A percentile compares a stretch with the other conserved stretches of the same genome.
These are phyloP conservation scores for Talaromyces sp. DNA, from an alignment of 2,329 filamentous ascomycete genomes.

Conservation along the genomic window DNA sequence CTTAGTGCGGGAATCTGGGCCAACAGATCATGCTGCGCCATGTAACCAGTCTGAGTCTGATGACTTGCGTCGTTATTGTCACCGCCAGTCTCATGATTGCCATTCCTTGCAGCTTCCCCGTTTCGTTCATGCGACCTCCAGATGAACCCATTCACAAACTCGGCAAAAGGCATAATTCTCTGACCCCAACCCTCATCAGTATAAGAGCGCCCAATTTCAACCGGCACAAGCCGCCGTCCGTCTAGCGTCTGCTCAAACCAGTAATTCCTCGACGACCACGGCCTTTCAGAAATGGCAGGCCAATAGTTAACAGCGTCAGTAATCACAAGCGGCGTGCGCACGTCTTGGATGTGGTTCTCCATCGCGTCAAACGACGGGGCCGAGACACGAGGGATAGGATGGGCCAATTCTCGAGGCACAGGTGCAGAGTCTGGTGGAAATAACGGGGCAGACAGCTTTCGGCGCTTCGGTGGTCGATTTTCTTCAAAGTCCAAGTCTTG, in stretches of 20 bases:
- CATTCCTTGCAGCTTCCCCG: not conserved
- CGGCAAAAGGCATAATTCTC: conserved; percentile 66
- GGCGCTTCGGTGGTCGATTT: conserved; percentile 22
- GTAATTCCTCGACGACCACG: conserved; percentile 72
- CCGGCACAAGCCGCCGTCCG: conserved; percentile 74
- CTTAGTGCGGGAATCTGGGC: conserved; percentile 71
- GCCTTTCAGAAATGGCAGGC: conserved; percentile 65
- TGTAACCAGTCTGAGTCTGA: conserved; percentile 58
- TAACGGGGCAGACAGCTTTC: conserved; percentile 25
- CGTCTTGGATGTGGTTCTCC: conserved; percentile 52
- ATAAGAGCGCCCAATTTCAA: conserved; percentile 83
- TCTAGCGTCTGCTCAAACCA: conserved; percentile 68
- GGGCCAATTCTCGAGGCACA: conserved; percentile 24
- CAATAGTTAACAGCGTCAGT: conserved; percentile 61
- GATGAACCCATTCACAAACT: conserved; percentile 65
- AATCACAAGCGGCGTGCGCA: conserved; percentile 62
- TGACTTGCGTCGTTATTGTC: conserved; percentile 6
- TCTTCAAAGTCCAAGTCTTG: not conserved
- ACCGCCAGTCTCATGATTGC: conserved; percentile 3
- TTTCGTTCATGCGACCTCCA: conserved; percentile 17
- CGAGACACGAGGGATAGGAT: conserved; percentile 35
- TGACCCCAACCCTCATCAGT: conserved; percentile 83
- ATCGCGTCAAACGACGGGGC: conserved; percentile 56
- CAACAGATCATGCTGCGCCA: conserved; percentile 88
- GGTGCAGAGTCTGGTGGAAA: conserved; percentile 30